Evolutionary conservation across 495 filamentous ascomycete species (phyloP).

Genomic region (Xylona heveae): DNA sequence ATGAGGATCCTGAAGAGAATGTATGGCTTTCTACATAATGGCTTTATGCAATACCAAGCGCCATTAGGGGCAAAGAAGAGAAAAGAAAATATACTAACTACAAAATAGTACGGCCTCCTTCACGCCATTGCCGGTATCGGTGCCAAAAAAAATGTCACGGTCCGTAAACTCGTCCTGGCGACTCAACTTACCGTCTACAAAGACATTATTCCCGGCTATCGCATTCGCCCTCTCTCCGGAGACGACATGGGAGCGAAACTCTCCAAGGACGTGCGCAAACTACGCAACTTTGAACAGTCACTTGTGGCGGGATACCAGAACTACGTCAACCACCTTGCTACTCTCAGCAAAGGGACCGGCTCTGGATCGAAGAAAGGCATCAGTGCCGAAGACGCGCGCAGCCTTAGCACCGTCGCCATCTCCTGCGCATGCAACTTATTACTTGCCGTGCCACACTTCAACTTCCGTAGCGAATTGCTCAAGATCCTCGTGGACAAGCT

Average conservation of each 20-base stretch:
- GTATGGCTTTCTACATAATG: conserved; percentile 22
- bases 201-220: conserved; percentile 87
- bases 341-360: conserved; percentile 31
- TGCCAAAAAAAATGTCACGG: conserved; percentile 39
- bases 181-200: conserved; percentile 84
- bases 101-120: no score
- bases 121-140: no score
- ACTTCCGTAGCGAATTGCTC: conserved; percentile 71
- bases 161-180: conserved; percentile 65
- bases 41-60: background rate
- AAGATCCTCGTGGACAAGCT: conserved; percentile 73
- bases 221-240: conserved; percentile 64
- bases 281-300: conserved; percentile 65
- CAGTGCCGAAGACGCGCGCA: conserved; percentile 15
- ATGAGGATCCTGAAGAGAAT: conserved; percentile 87
- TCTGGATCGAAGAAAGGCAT: conserved; percentile 13
- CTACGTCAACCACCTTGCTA: conserved; percentile 54
- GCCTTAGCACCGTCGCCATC: conserved; percentile 50
- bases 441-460: conserved; percentile 77
- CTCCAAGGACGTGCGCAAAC: conserved; percentile 72
- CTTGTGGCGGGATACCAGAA: conserved; percentile 60
- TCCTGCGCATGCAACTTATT: conserved; percentile 66
- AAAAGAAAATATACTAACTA: no score
- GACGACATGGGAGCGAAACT: conserved; percentile 53
- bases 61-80: no score